Conservation (phyloP, 1,284 basidiomycete species). For the Earliella scabrosa region DNA sequence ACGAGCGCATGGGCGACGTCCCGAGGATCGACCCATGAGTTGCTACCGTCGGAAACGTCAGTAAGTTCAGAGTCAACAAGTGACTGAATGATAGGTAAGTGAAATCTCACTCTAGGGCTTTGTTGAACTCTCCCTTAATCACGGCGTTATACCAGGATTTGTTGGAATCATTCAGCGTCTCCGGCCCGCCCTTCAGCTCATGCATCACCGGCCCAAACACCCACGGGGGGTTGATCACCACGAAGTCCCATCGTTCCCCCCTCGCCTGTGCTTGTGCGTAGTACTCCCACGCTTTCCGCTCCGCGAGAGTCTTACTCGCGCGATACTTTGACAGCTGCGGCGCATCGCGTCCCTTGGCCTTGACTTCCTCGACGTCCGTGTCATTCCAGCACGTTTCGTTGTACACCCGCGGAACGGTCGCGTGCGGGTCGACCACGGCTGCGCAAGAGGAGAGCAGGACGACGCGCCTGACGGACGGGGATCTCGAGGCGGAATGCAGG, state of each 20-base stretch:
- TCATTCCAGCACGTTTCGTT: constrained; percentile 69
- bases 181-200: constrained; percentile 42
- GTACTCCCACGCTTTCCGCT: constrained; percentile 63
- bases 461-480: constrained; percentile 60
- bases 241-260: constrained; percentile 53
- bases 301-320: constrained; percentile 71
- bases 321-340: constrained; percentile 48
- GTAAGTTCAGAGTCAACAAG: background rate
- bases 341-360: constrained; percentile 53
- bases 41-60: background rate
- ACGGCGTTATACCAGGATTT: constrained; percentile 37
- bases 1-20: constrained; percentile 65
- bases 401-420: constrained; percentile 27
- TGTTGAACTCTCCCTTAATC: constrained; percentile 29
- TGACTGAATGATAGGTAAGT: background rate
- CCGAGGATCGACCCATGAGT: constrained; percentile 60
- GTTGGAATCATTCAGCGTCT: constrained; percentile 56
- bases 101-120: constrained; percentile 15
- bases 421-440: constrained; percentile 40
- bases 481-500: constrained; percentile 26
- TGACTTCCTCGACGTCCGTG: constrained; percentile 48
- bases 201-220: constrained; percentile 55
- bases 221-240: constrained; percentile 57
- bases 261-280: constrained; percentile 50
- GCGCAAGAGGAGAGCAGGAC: constrained; percentile 66